These are phyloP conservation scores for Tilletiopsis washingtonensis DNA, from an alignment of 1,284 basidiomycete species.

Conservation along the genomic window DNA sequence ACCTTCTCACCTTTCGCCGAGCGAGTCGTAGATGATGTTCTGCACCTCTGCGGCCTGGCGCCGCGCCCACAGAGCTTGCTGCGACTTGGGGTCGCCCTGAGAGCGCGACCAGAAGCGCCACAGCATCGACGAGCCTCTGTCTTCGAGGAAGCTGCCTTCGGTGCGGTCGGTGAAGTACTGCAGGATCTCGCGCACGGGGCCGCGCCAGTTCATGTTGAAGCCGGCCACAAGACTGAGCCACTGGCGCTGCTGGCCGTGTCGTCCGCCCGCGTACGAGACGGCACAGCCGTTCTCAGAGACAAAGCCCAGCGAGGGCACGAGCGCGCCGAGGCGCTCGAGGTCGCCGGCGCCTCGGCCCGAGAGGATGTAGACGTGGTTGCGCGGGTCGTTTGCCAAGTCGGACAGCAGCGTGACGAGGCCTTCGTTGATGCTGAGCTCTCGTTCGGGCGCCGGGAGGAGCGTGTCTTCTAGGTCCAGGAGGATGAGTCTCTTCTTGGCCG, in stretches of 20 bases:
- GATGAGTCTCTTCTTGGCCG: constrained; percentile 57
- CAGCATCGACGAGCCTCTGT: constrained; percentile 71
- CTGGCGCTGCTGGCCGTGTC: constrained; percentile 16
- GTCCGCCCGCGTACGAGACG: constrained; percentile 56
- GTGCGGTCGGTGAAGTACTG: constrained; percentile 75
- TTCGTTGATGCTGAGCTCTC: not conserved
- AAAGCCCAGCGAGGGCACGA: constrained; percentile 64
- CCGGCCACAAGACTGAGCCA: constrained; percentile 76
- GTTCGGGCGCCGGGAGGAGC: constrained; percentile 52
- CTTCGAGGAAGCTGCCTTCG: constrained; percentile 72
- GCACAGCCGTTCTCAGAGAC: constrained; percentile 82
- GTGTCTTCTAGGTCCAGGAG: constrained; percentile 74
- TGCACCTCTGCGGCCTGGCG: constrained; percentile 80
- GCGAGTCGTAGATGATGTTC: constrained; percentile 62
- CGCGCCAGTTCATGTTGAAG: constrained; percentile 70
- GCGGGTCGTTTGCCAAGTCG: constrained; percentile 58
- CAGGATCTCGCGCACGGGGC: constrained; percentile 65
- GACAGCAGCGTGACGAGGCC: constrained; percentile 56
- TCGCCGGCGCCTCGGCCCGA: constrained; percentile 64
- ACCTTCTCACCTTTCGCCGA: constrained; percentile 37
- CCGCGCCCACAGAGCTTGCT: constrained; percentile 67
- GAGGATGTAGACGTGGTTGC: constrained; percentile 72
- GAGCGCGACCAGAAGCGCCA: constrained; percentile 67
- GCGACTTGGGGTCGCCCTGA: constrained; percentile 51
- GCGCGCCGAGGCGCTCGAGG: constrained; percentile 59